Percentiles rank a stretch among this genome's conserved stretches.
Evolutionary conservation across 176 grass and related monocot genomes (phyloP).

Genomic region (Zizania latifolia): DNA sequence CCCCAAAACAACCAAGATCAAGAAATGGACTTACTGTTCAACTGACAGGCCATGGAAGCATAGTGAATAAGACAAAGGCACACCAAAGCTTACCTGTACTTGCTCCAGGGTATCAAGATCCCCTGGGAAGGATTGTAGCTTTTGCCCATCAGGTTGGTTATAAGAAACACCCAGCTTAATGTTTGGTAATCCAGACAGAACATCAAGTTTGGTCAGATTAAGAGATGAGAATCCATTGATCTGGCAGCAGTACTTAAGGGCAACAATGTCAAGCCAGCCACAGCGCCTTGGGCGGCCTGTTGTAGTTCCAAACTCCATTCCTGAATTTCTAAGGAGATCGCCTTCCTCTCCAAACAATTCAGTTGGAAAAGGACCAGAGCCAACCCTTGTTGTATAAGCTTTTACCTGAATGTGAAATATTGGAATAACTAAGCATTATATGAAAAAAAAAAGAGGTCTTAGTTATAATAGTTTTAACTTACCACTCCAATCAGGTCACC

Average conservation of each 20-base stretch:
- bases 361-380: slow-evolving; percentile 80
- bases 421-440: background rate
- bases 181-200: slow-evolving; percentile 57
- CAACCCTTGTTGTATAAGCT: slow-evolving; percentile 79
- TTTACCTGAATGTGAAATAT: slow-evolving; percentile 49
- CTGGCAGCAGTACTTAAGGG: slow-evolving; percentile 60
- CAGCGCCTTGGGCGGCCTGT: slow-evolving; percentile 77
- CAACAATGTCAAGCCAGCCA: slow-evolving; percentile 81
- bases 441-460: background rate
- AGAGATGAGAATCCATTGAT: slow-evolving; percentile 78
- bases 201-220: slow-evolving; percentile 87
- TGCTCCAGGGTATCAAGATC: slow-evolving; percentile 61
- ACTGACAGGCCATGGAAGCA: too few species aligned
- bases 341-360: slow-evolving; percentile 68
- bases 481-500: slow-evolving; percentile 82
- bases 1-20: background rate
- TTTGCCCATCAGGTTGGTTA: slow-evolving; percentile 42
- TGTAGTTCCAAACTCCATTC: slow-evolving; percentile 76
- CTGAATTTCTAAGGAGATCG: slow-evolving; percentile 55
- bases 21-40: background rate
- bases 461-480: slow-evolving; percentile 28
- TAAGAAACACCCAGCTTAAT: slow-evolving; percentile 68
- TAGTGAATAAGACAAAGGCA: background rate
- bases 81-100: slow-evolving; percentile 46
- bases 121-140: slow-evolving; percentile 53